A percentile compares a stretch with the other conserved stretches of the same genome.
These are phyloP conservation scores for Claviceps pusilla DNA, from an alignment of 2,329 filamentous ascomycete genomes.

Conservation along the genomic window DNA sequence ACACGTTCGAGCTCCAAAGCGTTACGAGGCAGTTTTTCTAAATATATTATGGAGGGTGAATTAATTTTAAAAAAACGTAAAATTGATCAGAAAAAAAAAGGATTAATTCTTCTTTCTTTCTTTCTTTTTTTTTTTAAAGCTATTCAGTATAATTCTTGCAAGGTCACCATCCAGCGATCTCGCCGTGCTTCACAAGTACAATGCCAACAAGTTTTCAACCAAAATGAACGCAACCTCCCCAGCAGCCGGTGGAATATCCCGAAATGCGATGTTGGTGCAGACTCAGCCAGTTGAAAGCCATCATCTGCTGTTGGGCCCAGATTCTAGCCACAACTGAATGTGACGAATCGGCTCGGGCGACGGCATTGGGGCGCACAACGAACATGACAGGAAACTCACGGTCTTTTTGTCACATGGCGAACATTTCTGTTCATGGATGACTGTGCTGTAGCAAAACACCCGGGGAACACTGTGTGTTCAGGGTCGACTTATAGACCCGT, in stretches of 20 bases:
- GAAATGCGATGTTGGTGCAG: no score
- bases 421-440: neutral
- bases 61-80: no score
- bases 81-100: no score
- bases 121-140: no score
- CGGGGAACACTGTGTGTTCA: neutral
- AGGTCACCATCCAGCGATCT: no score
- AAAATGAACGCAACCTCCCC: neutral
- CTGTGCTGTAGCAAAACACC: neutral
- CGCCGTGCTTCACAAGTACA: neutral
- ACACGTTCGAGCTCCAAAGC: no score
- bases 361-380: neutral
- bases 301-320: neutral
- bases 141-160: no score
- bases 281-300: neutral
- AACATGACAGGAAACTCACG: neutral
- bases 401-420: neutral
- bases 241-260: neutral
- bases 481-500: neutral
- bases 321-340: neutral
- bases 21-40: no score
- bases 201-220: neutral
- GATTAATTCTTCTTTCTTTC: no score
- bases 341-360: neutral
- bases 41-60: no score